Conservation (phyloP, 495 filamentous ascomycete genomes). For the Hyaloscypha bicolor region DNA sequence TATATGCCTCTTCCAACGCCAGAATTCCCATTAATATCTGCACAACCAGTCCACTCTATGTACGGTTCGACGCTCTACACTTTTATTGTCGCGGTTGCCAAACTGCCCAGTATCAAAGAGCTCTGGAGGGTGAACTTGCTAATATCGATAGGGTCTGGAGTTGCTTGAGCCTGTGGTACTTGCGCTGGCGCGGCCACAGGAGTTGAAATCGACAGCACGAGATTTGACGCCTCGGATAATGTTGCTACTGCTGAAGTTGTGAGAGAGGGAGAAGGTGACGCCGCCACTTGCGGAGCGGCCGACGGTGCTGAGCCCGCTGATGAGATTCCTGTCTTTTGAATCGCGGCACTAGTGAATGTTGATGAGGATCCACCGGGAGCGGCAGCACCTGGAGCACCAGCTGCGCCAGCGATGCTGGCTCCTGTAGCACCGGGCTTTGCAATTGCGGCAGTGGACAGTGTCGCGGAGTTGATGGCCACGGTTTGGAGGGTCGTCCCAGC, state of each 20-base stretch:
- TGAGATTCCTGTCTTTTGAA: not conserved
- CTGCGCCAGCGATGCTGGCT: not conserved
- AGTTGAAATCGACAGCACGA: slow-evolving; percentile 17
- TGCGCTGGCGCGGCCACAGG: slow-evolving; percentile 23
- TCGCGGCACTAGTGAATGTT: not conserved
- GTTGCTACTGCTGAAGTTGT: not conserved
- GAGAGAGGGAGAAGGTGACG: slow-evolving; percentile 13
- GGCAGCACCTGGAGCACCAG: not conserved
- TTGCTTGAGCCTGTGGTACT: slow-evolving; percentile 29
- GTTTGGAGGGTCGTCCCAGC: slow-evolving; percentile 16
- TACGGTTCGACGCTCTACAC: slow-evolving; percentile 12
- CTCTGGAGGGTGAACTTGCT: slow-evolving; percentile 35
- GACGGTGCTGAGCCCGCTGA: slow-evolving; percentile 13
- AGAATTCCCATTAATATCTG: not conserved
- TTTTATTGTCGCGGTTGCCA: slow-evolving; percentile 24
- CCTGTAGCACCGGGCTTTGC: not conserved
- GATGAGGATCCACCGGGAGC: not conserved
- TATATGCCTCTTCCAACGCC: slow-evolving; percentile 13
- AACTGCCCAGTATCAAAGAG: slow-evolving; percentile 36
- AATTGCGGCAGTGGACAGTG: slow-evolving; percentile 11
- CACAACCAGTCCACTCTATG: not conserved
- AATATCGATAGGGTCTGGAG: slow-evolving; percentile 34
- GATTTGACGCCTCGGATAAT: not conserved
- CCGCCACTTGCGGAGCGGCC: slow-evolving; percentile 12
- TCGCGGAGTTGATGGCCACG: not conserved